Evolutionary conservation across 805 yeast genomes (phyloP), one percentile per base, ranked within the genome.

Genomic region (Debaryomyces tyrocola): DNA sequence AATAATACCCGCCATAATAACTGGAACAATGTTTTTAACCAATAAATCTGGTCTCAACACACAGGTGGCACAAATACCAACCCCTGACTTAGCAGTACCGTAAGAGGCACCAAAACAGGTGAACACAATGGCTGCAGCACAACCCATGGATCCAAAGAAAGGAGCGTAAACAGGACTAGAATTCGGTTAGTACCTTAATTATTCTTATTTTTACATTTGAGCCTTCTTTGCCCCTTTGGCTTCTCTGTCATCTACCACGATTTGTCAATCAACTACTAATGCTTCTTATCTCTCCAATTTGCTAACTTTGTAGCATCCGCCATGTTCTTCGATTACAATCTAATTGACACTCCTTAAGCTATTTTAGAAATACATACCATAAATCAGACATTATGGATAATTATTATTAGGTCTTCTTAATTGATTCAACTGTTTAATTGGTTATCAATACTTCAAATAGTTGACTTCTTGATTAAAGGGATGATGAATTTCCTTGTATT

Each of bases 1-100:
- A 76, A 92, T 90, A 67, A 92, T 92, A 92, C 99, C 99, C 55
- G 98, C 97, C 97, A 92, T 92, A 76, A 92, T 84, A 60, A 94
- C 97, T 55, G 99, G 99, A 52, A 92, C 96, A 62, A 91, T 85
- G 76, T 88, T 88, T 77, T 84, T 90, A 61, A 92, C 91, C 66
- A 91, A 76, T 69, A 91, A 80, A 69, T 92, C 99, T 58, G 99
- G 99, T 85, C 97, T 89, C 69, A 92, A 78, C 51, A 91, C 97
- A 74, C 96, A 87, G 56, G 97, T 90, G 67, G 96, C 99, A 78
- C 97, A 92, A 68, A 92, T 91, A 83, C 98, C 99, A 56, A 94
- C 96, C 78, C 99, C 99, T 20, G 97, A 87, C 75, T 92, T 92
- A 66, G 99, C 99, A 56, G 98, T 92, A 78, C 99, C 99, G 74